Evolutionary conservation across 371 early-diverging fungal species (phyloP).

Genomic region (Nematocida displodere): DNA sequence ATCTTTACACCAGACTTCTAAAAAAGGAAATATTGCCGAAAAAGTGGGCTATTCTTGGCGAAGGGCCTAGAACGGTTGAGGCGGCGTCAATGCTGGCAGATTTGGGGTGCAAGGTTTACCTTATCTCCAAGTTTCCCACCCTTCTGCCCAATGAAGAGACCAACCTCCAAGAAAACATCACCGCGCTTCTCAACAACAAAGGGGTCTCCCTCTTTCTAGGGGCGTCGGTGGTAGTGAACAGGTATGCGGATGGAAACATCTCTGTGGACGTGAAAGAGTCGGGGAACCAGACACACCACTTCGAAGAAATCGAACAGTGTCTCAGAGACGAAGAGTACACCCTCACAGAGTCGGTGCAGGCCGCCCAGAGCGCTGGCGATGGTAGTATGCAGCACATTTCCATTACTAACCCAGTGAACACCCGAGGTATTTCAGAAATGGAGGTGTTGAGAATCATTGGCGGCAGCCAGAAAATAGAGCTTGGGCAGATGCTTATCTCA

Average conservation of each 20-base stretch:
- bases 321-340: slow-evolving; percentile 4
- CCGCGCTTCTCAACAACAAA: not conserved
- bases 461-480: not conserved
- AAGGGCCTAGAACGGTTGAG: not conserved
- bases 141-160: not conserved
- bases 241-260: not conserved
- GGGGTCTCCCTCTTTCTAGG: slow-evolving; percentile 15
- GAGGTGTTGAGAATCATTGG: not conserved
- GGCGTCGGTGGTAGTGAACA: not conserved
- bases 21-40: slow-evolving; percentile 4
- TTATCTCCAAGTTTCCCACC: not conserved
- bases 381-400: not conserved
- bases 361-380: not conserved
- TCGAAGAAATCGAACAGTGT: not conserved
- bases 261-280: not conserved
- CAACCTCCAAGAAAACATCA: slow-evolving; percentile 19
- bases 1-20: slow-evolving; percentile 16
- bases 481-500: slow-evolving; percentile 66
- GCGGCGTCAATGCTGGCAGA: slow-evolving; percentile 39
- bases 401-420: not conserved
- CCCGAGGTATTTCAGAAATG: not conserved
- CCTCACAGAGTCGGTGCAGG: not conserved
- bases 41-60: not conserved
- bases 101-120: slow-evolving; percentile 38
- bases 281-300: not conserved